Percentiles rank a stretch among this genome's conserved stretches.
Conservation (phyloP, 495 filamentous ascomycete species). For the Opeltia flavorubescens region DNA sequence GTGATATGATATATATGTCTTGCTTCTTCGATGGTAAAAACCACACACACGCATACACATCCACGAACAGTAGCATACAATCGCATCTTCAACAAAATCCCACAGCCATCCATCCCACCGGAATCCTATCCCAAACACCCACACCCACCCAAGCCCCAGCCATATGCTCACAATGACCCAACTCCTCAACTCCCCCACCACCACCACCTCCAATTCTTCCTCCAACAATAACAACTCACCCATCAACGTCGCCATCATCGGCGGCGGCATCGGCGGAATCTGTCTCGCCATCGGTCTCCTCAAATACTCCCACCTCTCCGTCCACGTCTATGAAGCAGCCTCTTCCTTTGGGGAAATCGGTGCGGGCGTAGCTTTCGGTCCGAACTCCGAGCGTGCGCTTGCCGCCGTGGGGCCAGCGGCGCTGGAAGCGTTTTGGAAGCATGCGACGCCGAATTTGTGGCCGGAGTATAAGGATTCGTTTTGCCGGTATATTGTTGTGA, state of each 20-base stretch:
- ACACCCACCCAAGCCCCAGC: too few species aligned
- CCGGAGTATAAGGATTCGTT: slow-evolving; percentile 13
- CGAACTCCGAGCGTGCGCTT: slow-evolving; percentile 14
- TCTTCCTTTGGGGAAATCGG: slow-evolving; percentile 28
- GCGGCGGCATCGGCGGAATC: slow-evolving; percentile 20
- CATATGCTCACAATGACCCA: too few species aligned
- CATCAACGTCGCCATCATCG: slow-evolving; percentile 9
- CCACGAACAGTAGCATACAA: too few species aligned
- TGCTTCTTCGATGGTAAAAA: too few species aligned
- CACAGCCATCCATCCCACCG: too few species aligned
- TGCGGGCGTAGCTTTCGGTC: slow-evolving; percentile 18
- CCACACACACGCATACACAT: too few species aligned
- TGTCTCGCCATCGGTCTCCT: slow-evolving; percentile 20
- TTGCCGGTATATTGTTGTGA: slow-evolving; percentile 1
- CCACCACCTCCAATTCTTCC: too few species aligned
- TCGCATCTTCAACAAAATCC: too few species aligned
- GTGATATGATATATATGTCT: too few species aligned
- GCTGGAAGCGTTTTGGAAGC: slow-evolving; percentile 22
- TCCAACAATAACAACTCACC: too few species aligned
- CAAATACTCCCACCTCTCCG: slow-evolving; percentile 19
- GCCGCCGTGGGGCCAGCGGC: slow-evolving; percentile 13
- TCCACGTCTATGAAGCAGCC: slow-evolving; percentile 37
- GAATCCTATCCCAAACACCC: too few species aligned
- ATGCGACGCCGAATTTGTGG: slow-evolving; percentile 25
- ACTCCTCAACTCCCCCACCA: too few species aligned